Base-by-base conservation (phyloP, 192 early-diverging fungal genomes). In the Coemansia interrupta region DNA sequence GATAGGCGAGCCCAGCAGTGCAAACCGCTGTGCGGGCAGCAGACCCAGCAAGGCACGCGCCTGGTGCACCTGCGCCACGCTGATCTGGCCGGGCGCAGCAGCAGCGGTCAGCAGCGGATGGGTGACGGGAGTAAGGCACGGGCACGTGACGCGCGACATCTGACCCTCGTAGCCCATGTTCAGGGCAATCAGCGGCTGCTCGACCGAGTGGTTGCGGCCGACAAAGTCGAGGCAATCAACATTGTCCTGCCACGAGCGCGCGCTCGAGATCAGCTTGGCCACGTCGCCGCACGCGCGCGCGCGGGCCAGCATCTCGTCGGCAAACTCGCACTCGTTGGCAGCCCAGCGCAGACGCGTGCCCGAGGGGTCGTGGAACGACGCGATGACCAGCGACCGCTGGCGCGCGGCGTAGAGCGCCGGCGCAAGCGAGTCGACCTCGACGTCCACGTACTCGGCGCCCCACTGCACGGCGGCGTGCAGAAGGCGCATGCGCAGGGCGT, bases 11-110 rank as follows among this genome's bases (percentile, higher is more conserved):
- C 97, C 97, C 66, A 95, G 92, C 28, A 99, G 73, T 69, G 84
- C 92, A 66, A 88, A 96, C 28, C 84, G 70, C 59, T 86, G 84
- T 1, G 84, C 49, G 0, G 85, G 79, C 9, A 89, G 55, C 36
- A 89, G 62, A 2, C 97, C 97, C 10, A 89, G 55, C 15, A 86
- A 55, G 15, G 81, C 59, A 10, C 92, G 84, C 2, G 89, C 84
- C 38, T 83, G 66, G 58, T 90, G 68, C 59, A 99, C 95, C 58
- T 96, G 83, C 20, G 60, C 63, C 0, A 95, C 76, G 30, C 88
- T 86, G 26, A 99, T 82, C 73, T 99, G 97, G 26, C 97, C 97
- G 6, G 95, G 93, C 3, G 97, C 97, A 9, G 96, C 95, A 26
- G 83, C 82, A 2, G 77, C 66, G 8, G 92, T 86, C 48, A 99